These are phyloP conservation scores for Pelagophyceae sp. DNA, from an alignment of 352 stramenopile genomes.

Conservation along the genomic window DNA sequence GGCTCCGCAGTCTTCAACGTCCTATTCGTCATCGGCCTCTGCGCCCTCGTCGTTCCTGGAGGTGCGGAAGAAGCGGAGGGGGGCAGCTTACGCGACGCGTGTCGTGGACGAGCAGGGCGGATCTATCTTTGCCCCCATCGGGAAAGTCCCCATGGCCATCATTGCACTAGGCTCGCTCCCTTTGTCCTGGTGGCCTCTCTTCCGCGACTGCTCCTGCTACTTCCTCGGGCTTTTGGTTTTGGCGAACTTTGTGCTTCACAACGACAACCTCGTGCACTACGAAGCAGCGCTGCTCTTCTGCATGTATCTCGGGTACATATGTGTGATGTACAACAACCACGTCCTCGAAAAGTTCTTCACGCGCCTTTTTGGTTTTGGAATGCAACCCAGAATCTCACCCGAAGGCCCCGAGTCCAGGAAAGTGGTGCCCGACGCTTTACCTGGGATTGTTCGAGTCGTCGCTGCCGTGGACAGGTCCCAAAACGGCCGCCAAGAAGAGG, in stretches of 20 bases:
- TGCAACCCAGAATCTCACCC: neutral
- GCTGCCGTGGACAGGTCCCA: neutral
- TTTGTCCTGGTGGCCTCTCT: conserved; percentile 63
- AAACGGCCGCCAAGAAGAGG: too few relatives aligned
- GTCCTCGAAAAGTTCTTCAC: conserved; percentile 27
- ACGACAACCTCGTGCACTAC: conserved; percentile 29
- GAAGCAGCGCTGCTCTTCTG: conserved; percentile 42
- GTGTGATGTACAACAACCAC: conserved; percentile 47
- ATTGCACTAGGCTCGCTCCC: conserved; percentile 33
- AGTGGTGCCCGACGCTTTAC: neutral
- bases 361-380: neutral
- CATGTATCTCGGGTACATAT: conserved; percentile 44
- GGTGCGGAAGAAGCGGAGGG: too few relatives aligned
- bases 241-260: conserved; percentile 36
- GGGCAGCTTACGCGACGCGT: too few relatives aligned
- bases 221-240: conserved; percentile 46
- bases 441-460: neutral
- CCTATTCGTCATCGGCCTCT: conserved; percentile 67
- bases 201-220: conserved; percentile 58
- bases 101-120: conserved; percentile 31
- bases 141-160: neutral
- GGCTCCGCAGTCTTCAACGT: conserved; percentile 71
- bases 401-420: neutral
- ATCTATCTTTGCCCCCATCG: conserved; percentile 30
- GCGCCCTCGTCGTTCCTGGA: conserved; percentile 41